Evolutionary conservation across 2,329 filamentous ascomycete species (phyloP).

Genomic region (Aspergillus sp.): DNA sequence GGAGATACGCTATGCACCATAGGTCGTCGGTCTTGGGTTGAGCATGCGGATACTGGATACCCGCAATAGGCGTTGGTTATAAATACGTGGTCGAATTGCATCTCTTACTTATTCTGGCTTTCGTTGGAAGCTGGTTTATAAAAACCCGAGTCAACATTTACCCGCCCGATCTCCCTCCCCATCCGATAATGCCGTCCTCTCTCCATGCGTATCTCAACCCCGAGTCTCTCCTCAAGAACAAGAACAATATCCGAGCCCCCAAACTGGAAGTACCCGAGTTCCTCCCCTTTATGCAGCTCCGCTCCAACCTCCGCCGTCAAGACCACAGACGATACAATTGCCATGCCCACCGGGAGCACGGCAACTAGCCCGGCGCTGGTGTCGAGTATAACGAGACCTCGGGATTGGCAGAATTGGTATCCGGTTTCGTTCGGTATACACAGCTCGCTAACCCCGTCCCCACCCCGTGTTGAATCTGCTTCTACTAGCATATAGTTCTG

Average conservation of each 20-base stretch:
- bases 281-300: conserved; percentile 45
- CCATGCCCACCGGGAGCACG: conserved; percentile 52
- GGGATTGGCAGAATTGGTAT: conserved; percentile 48
- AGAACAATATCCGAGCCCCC: conserved; percentile 50
- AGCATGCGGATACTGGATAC: no score
- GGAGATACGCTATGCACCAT: no score
- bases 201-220: neutral
- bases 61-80: no score
- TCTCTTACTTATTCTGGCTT: no score
- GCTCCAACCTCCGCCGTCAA: conserved; percentile 30
- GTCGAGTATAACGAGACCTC: conserved; percentile 43
- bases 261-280: conserved; percentile 51
- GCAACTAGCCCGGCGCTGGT: conserved; percentile 41
- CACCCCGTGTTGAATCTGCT: neutral
- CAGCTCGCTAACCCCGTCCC: conserved; percentile 1
- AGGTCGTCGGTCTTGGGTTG: no score
- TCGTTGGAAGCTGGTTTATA: no score
- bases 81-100: no score
- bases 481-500: conserved; percentile 13
- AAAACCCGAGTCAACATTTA: neutral
- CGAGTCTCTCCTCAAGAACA: conserved; percentile 41
- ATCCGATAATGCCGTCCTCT: neutral
- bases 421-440: conserved; percentile 42
- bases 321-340: conserved; percentile 48
- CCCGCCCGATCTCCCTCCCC: neutral